Evolutionary conservation across 345 rosid genomes (phyloP).

Genomic region (Nephelium lappaceum): DNA sequence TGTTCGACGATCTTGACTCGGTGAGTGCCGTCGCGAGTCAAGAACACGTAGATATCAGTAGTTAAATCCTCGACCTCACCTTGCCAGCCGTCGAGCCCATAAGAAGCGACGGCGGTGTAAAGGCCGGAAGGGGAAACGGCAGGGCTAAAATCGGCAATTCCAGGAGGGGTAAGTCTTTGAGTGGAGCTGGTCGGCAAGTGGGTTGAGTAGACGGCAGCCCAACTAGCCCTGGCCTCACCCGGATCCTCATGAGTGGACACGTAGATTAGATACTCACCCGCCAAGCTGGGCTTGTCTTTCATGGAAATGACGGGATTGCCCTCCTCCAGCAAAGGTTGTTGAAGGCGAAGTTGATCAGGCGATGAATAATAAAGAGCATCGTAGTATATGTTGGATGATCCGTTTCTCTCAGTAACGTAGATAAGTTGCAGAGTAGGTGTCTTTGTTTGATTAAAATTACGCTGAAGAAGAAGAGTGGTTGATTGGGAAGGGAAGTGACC

Average conservation of each 20-base stretch:
- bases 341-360: constrained; percentile 35
- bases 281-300: constrained; percentile 73
- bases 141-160: constrained; percentile 78
- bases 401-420: constrained; percentile 80
- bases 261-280: constrained; percentile 56
- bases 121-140: constrained; percentile 80
- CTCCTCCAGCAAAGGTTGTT: constrained; percentile 47
- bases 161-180: constrained; percentile 66
- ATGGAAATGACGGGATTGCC: constrained; percentile 52
- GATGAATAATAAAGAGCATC: constrained; percentile 40
- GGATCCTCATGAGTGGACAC: constrained; percentile 84
- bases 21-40: constrained; percentile 70
- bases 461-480: constrained; percentile 43
- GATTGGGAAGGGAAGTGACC: constrained; percentile 75
- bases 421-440: constrained; percentile 51
- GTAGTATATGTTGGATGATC: constrained; percentile 60
- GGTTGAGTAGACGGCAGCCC: constrained; percentile 84
- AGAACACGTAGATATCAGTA: constrained; percentile 73
- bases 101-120: constrained; percentile 79
- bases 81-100: constrained; percentile 65
- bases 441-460: constrained; percentile 29
- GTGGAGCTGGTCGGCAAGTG: constrained; percentile 58
- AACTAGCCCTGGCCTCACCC: constrained; percentile 64
- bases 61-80: constrained; percentile 79
- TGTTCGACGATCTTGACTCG: constrained; percentile 76